Percentiles rank a stretch among this genome's conserved stretches.
phyloP scores from a whole-genome alignment of 768 basidiomycete species.

The Lepiota brunneoincarnata region DNA sequence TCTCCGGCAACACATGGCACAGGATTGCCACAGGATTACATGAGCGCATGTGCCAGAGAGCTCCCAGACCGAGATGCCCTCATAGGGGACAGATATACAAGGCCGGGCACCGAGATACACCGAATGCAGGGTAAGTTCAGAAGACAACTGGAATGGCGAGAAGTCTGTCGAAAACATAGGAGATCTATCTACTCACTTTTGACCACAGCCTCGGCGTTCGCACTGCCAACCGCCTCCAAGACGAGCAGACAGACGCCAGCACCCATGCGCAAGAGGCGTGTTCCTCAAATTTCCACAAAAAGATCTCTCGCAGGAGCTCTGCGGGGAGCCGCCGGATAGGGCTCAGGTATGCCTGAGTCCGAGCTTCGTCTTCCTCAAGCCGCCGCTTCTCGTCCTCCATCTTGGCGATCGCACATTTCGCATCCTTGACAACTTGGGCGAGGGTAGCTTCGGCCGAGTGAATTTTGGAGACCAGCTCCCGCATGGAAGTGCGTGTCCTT shows the following conservation, averaged over 20 bases:
- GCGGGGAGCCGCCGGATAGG: conserved; percentile 69
- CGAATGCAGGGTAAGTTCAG: no score
- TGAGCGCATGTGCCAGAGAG: neutral
- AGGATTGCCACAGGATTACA: conserved; percentile 5
- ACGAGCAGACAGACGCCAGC: conserved; percentile 61
- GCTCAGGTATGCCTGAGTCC: conserved; percentile 63
- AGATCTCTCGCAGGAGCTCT: conserved; percentile 74
- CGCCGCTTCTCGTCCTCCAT: conserved; percentile 45
- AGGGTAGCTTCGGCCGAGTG: conserved; percentile 52
- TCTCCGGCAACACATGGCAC: conserved; percentile 3
- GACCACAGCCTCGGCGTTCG: conserved; percentile 74
- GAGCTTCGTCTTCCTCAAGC: conserved; percentile 46
- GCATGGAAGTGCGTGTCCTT: conserved; percentile 27
- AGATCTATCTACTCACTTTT: conserved; percentile 48
- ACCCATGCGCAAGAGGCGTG: conserved; percentile 78
- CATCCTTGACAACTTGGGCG: conserved; percentile 55
- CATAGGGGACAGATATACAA: no score
- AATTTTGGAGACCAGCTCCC: conserved; percentile 45
- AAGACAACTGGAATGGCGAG: neutral
- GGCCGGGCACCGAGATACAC: neutral
- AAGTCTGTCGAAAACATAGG: conserved; percentile 14
- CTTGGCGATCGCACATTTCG: conserved; percentile 49
- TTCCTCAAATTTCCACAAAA: conserved; percentile 64
- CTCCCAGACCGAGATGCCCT: no score
- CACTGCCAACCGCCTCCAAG: conserved; percentile 66